Base-by-base conservation (phyloP, 1,139 yeast species). In the Debaryomyces coudertii region DNA sequence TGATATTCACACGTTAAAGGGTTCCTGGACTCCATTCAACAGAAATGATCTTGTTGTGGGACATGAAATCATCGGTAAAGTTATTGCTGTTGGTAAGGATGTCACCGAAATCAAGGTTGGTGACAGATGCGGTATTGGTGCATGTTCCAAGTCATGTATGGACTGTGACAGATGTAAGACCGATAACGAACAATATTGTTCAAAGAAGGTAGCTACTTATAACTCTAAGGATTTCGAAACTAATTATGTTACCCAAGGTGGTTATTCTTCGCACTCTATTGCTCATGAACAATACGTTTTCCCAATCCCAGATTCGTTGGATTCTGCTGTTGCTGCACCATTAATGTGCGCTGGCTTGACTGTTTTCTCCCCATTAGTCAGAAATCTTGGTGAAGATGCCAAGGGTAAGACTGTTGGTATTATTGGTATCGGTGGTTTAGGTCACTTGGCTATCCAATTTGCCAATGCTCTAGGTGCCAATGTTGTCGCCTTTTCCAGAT, bases 271-370 rank as follows among this genome's bases (percentile, higher is more conserved):
- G 38, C 81, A 79, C 61, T 65, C 79, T 36, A 73, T 83, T 49
- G 82, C 78, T 37, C 68, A 77, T 57, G 81, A 80, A 54, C 66
- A 71, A 46, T 80, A 78, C 56, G 81, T 71, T 5, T 76, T 82
- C 63, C 73, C 76, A 22, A 76, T 83, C 47, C 89, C 89, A 18
- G 83, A 81, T n/a, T 62, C 48, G 18, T 58, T 82, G 49, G 63
- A 68, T 16, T 62, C 76, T 22, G 71, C 66, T 44, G 62, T 66
- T 43, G 87, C 82, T 31, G 87, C 86, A 14, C 87, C 88, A 22
- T 70, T 84, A 59, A 66, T 83, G 69, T 84, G 89, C 68, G 88
- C 83, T 36, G 89, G 89, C 47, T 68, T 82, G 55, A 84, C 89
- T 16, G 82, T 78, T 1, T 83, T 68, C 64, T 71, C 82, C 5